Conservation (phyloP, 1,284 basidiomycete species). For the Pseudozyma tsukubaensis region DNA sequence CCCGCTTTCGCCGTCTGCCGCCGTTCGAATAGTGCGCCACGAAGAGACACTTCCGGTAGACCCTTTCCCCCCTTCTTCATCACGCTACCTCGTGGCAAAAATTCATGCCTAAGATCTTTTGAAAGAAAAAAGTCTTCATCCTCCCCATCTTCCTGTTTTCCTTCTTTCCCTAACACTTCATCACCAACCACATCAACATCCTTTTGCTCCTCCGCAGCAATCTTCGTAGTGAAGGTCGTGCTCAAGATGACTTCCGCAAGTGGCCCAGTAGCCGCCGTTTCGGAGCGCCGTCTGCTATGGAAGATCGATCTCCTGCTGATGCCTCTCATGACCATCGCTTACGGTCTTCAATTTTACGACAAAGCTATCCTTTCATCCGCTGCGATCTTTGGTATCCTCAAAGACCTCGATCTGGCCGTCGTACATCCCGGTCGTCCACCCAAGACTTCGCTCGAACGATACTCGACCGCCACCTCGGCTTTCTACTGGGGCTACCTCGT, state of each 20-base stretch:
- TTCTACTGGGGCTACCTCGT: conserved; percentile 73
- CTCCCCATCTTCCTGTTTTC: no score
- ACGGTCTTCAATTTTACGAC: conserved; percentile 72
- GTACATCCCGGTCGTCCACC: conserved; percentile 65
- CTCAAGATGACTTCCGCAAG: conserved; percentile 8
- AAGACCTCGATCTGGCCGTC: conserved; percentile 68
- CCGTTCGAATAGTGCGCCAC: not conserved
- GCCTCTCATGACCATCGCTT: conserved; percentile 71
- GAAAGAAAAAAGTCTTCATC: not conserved
- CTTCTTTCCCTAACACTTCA: not conserved
- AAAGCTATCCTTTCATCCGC: conserved; percentile 72
- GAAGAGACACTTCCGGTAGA: not conserved
- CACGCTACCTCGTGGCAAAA: conserved; percentile 4
- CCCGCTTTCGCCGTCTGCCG: not conserved
- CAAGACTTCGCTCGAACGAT: conserved; percentile 47
- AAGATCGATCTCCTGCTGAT: conserved; percentile 64
- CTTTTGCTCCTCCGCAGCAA: not conserved
- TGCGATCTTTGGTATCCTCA: conserved; percentile 72
- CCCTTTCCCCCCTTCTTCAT: conserved; percentile 3
- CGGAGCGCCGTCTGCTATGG: conserved; percentile 45
- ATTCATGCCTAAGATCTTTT: no score
- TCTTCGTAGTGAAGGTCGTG: not conserved
- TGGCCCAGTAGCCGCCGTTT: conserved; percentile 11
- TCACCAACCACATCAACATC: not conserved
- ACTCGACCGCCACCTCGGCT: conserved; percentile 48